Percentiles rank a stretch among this genome's conserved stretches.
These are phyloP conservation scores for Naganishia randhawae DNA, from an alignment of 768 basidiomycete species.

Conservation along the genomic window DNA sequence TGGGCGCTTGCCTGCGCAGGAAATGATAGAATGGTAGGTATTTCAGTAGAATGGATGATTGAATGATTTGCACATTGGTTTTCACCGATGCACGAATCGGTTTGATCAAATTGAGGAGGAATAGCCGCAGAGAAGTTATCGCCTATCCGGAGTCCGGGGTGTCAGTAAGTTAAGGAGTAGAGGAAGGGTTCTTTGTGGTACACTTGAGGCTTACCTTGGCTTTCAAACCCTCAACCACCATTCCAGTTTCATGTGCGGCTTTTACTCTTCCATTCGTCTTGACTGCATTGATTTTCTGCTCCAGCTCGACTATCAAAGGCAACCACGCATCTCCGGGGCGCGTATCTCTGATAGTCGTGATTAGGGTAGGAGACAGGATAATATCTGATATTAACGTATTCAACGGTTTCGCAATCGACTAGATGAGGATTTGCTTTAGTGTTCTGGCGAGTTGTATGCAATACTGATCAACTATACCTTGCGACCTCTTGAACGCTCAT, in stretches of 20 bases:
- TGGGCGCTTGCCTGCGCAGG: conserved; percentile 73
- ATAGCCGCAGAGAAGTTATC: conserved; percentile 77
- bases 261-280: conserved; percentile 75
- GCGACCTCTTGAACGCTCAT: conserved; percentile 75
- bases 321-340: conserved; percentile 88
- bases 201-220: conserved; percentile 66
- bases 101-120: conserved; percentile 77
- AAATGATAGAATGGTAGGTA: conserved; percentile 78
- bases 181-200: neutral
- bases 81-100: conserved; percentile 78
- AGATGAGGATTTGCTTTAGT: neutral
- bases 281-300: conserved; percentile 65
- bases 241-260: conserved; percentile 74
- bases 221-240: conserved; percentile 79
- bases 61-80: conserved; percentile 88
- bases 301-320: conserved; percentile 71
- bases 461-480: conserved; percentile 63
- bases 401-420: conserved; percentile 87
- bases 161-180: neutral
- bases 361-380: conserved; percentile 73
- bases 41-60: conserved; percentile 79
- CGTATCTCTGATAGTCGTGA: conserved; percentile 74
- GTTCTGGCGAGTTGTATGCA: neutral
- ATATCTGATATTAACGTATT: conserved; percentile 75
- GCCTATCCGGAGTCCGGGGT: conserved; percentile 56